Evolutionary conservation across 2,329 filamentous ascomycete genomes (phyloP).

Genomic region (Cercospora nicotianae): DNA sequence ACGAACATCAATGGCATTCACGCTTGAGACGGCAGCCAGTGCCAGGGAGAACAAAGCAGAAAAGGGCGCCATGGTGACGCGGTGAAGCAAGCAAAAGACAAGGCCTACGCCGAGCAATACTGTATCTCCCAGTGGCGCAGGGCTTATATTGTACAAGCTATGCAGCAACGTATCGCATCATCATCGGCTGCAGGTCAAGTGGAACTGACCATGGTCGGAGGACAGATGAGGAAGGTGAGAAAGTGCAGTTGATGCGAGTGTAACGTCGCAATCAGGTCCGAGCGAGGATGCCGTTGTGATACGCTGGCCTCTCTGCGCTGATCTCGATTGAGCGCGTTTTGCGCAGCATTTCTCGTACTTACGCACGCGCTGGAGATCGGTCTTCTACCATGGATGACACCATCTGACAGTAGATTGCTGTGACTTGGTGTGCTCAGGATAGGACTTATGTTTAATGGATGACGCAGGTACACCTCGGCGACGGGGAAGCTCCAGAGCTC

Average conservation of each 20-base stretch:
- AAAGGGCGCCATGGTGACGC: conserved; percentile 4
- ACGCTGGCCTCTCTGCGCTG: not conserved
- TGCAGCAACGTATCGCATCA: not conserved
- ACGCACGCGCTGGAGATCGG: not conserved
- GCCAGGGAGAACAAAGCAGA: conserved; percentile 5
- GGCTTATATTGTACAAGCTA: conserved; percentile 1
- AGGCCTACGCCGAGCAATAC: not conserved
- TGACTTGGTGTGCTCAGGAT: not conserved
- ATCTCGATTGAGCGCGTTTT: not conserved
- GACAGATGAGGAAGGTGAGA: conserved; percentile 5
- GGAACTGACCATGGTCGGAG: not conserved
- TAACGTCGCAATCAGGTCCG: not conserved
- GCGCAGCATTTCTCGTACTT: not conserved
- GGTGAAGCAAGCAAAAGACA: not conserved
- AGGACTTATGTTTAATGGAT: not conserved
- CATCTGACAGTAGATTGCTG: not conserved
- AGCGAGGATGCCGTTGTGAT: not conserved
- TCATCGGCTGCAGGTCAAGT: not conserved
- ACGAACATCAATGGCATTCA: conserved; percentile 11
- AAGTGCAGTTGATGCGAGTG: not conserved
- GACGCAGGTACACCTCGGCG: conserved; percentile 2
- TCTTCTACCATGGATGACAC: not conserved
- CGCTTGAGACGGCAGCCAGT: conserved; percentile 8
- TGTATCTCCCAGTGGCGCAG: not conserved
- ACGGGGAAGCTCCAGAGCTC: not conserved